Evolutionary conservation across 768 basidiomycete species (phyloP).

Genomic region (Pleurotus pulmonarius): DNA sequence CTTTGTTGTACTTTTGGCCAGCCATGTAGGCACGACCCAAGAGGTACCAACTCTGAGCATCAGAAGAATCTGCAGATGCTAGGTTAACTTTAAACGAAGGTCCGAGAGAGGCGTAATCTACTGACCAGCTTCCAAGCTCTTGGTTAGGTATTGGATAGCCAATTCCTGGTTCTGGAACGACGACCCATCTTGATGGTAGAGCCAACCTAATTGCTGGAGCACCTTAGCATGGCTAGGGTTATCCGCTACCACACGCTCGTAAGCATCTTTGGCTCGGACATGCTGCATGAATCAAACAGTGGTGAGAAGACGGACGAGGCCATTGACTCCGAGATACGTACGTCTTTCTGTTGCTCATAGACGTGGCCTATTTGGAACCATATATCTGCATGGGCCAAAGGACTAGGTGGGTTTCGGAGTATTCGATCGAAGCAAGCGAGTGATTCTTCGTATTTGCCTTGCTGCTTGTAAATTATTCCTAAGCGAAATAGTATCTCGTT

Average conservation of each 20-base stretch:
- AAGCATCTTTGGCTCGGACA: conserved; percentile 87
- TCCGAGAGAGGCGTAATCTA: conserved; percentile 7
- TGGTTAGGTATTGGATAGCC: conserved; percentile 91
- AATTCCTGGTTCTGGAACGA: conserved; percentile 95
- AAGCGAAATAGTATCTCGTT: conserved; percentile 98
- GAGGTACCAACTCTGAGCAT: conserved; percentile 98
- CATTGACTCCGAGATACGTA: conserved; percentile 30
- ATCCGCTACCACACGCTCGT: conserved; percentile 90
- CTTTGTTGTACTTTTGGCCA: conserved; percentile 98
- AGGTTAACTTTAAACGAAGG: not conserved
- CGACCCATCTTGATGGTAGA: conserved; percentile 94
- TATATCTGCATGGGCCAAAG: conserved; percentile 95
- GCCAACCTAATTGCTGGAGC: conserved; percentile 95
- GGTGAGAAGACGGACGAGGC: conserved; percentile 8
- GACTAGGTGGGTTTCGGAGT: conserved; percentile 90
- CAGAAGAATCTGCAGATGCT: conserved; percentile 67
- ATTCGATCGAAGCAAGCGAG: conserved; percentile 95
- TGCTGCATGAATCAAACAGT: conserved; percentile 46
- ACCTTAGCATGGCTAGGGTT: conserved; percentile 96
- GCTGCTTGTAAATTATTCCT: conserved; percentile 99
- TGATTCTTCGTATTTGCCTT: conserved; percentile 87
- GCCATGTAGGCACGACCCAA: conserved; percentile 99
- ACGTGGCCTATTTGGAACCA: conserved; percentile 99
- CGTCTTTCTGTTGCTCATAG: conserved; percentile 96
- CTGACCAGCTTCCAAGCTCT: conserved; percentile 91